Percentiles rank a stretch among this genome's conserved stretches.
Conservation (phyloP, 768 basidiomycete species). For the Rhizopogon vinicolor region DNA sequence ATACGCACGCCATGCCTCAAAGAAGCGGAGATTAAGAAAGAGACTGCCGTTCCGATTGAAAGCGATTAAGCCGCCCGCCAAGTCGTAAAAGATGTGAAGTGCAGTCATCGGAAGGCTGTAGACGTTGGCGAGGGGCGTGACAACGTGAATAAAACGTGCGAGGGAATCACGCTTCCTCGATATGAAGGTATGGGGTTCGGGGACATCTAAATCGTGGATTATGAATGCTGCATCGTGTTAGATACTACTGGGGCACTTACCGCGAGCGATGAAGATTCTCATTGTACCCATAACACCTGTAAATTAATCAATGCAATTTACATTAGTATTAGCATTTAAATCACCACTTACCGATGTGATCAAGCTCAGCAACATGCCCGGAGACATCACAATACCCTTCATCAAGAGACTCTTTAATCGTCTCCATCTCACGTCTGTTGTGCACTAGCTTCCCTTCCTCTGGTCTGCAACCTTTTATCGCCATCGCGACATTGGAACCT, state of each 20-base stretch:
- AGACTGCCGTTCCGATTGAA: slow-evolving; percentile 90
- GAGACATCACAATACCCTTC: slow-evolving; percentile 83
- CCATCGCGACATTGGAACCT: slow-evolving; percentile 64
- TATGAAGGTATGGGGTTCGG: slow-evolving; percentile 46
- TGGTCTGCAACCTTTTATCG: slow-evolving; percentile 65
- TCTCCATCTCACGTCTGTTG: slow-evolving; percentile 65
- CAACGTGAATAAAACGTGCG: slow-evolving; percentile 68
- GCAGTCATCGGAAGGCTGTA: slow-evolving; percentile 72
- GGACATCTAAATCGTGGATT: slow-evolving; percentile 45
- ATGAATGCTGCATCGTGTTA: slow-evolving; percentile 1
- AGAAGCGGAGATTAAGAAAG: slow-evolving; percentile 86
- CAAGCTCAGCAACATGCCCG: slow-evolving; percentile 57
- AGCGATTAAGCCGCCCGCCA: slow-evolving; percentile 77
- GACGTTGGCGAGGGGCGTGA: slow-evolving; percentile 59
- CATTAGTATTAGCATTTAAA: background rate
- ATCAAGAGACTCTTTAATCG: slow-evolving; percentile 69
- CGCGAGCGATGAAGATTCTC: slow-evolving; percentile 60
- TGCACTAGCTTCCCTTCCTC: slow-evolving; percentile 59
- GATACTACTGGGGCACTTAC: slow-evolving; percentile 27
- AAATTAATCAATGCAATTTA: slow-evolving; percentile 1
- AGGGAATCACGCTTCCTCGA: slow-evolving; percentile 49
- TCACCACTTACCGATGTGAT: slow-evolving; percentile 46
- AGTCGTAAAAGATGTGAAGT: slow-evolving; percentile 86
- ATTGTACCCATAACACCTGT: slow-evolving; percentile 57
- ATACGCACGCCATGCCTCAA: slow-evolving; percentile 81